Conservation (phyloP, 306 rosid species). For the Vicia sativa region DNA sequence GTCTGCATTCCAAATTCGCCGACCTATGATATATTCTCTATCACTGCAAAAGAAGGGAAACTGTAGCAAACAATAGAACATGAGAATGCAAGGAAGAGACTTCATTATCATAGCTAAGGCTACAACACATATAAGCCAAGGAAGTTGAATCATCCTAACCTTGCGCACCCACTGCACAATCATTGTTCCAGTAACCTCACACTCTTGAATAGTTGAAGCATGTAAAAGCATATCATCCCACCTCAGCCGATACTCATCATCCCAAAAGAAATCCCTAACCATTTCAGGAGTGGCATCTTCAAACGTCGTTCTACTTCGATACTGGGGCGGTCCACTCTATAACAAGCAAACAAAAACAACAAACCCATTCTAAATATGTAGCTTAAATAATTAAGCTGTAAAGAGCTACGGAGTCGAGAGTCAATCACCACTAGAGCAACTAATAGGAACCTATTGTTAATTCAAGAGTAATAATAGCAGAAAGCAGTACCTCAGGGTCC, state of each 20-base stretch:
- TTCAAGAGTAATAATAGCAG: background rate
- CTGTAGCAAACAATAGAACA: constrained; percentile 43
- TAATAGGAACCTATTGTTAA: too few species aligned
- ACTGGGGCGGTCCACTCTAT: constrained; percentile 62
- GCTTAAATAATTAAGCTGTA: too few species aligned
- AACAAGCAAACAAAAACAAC: constrained; percentile 5
- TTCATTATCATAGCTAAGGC: background rate
- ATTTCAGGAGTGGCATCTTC: constrained; percentile 56
- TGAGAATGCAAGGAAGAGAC: constrained; percentile 34
- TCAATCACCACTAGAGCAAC: too few species aligned
- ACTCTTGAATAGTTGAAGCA: constrained; percentile 47
- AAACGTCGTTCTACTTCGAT: constrained; percentile 56
- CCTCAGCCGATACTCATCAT: constrained; percentile 48
- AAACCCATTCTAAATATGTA: background rate
- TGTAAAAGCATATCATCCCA: constrained; percentile 64
- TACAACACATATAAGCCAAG: background rate
- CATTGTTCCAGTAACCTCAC: constrained; percentile 52
- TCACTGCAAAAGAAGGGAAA: constrained; percentile 73
- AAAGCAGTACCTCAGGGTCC: constrained; percentile 44
- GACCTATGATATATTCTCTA: constrained; percentile 69
- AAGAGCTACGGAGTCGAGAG: too few species aligned
- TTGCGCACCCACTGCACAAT: constrained; percentile 63
- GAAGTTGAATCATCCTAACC: constrained; percentile 40
- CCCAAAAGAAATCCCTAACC: constrained; percentile 67
- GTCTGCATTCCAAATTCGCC: constrained; percentile 64